A percentile compares a stretch with the other conserved stretches of the same genome.
Evolutionary conservation across 2,329 filamentous ascomycete species (phyloP).

Genomic region (Saccharata proteae): DNA sequence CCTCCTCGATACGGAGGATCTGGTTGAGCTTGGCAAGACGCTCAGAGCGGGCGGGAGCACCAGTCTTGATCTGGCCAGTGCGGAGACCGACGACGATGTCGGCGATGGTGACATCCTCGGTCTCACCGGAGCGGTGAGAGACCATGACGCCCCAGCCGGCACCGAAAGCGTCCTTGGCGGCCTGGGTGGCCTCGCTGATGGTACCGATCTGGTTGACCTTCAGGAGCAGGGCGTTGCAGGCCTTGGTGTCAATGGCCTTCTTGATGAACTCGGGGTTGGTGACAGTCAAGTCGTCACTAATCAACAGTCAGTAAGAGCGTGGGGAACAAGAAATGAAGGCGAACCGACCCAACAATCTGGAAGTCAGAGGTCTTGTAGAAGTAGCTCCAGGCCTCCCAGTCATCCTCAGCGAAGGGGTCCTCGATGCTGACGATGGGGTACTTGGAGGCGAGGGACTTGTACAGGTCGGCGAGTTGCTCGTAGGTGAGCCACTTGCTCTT

Average conservation of each 20-base stretch:
- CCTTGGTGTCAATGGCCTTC: slow-evolving; percentile 98
- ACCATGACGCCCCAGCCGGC: slow-evolving; percentile 99
- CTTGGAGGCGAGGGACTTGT: slow-evolving; percentile 78
- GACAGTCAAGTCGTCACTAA: slow-evolving; percentile 87
- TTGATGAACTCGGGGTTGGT: slow-evolving; percentile 99
- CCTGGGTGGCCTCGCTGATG: slow-evolving; percentile 96
- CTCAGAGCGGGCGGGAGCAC: slow-evolving; percentile 91
- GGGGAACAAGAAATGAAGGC: too few species aligned
- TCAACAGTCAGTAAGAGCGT: background rate
- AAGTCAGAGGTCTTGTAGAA: slow-evolving; percentile 99
- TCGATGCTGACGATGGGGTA: slow-evolving; percentile 99
- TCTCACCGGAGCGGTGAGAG: slow-evolving; percentile 97
- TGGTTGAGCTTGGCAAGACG: slow-evolving; percentile 99
- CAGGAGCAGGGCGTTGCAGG: slow-evolving; percentile 92
- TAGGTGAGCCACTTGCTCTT: slow-evolving; percentile 96
- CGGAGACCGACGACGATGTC: slow-evolving; percentile 96
- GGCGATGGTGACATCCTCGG: slow-evolving; percentile 97
- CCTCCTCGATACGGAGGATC: slow-evolving; percentile 98
- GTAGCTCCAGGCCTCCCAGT: slow-evolving; percentile 99
- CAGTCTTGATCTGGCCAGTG: slow-evolving; percentile 96
- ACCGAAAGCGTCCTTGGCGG: slow-evolving; percentile 94
- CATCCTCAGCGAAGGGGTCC: slow-evolving; percentile 98
- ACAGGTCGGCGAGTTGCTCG: slow-evolving; percentile 87
- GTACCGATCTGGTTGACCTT: slow-evolving; percentile 99
- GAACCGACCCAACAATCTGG: slow-evolving; percentile 70